Evolutionary conservation across 768 basidiomycete species (phyloP), one percentile per base, ranked within the genome.

Genomic region (Suillus americanus): DNA sequence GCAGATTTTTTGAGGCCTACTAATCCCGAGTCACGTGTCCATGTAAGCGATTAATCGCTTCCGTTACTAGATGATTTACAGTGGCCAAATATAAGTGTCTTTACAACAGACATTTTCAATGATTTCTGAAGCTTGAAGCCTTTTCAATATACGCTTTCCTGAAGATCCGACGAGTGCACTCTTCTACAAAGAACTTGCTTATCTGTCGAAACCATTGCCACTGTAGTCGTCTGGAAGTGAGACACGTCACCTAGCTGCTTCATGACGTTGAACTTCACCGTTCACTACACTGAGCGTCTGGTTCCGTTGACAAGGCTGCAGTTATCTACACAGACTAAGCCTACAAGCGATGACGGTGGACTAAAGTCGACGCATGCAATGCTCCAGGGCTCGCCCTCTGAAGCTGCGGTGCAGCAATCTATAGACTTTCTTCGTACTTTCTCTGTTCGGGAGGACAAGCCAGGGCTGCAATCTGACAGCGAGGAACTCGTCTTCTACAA

Each of bases 261-360:
- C 57, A 69, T 72, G 68, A 64, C 66, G 20, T 40, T 50, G 23
- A 56, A 63, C 41, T 75, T 75, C 62, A 69, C 74, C 53, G 23
- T 62, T 60, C 75, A 75, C 41, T 76, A 77, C 66, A 72, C 67
- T 5, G 65, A 70, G 51, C 68, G 69, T 1, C 70, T 75, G 43
- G 61, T 73, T 60, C 56, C 67, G 18, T 64, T 73, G n/a, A 66
- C 60, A 41, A 61, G 62, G 57, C 53, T 65, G 5, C 65, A 62
- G 13, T 64, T 64, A 41, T 56, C 66, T 5, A 30, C 46, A 30
- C 64, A 62, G 60, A 10, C 28, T 5, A 65, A 53, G 25, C 63
- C 63, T 30, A 68, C 65, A 16, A 62, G 48, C 1, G 40, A 69
- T 46, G 67, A 64, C 38, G 59, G 56, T 23, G 56, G 62, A 51